Conservation (phyloP, 2,329 filamentous ascomycete genomes). For the Claviceps lovelessii region DNA sequence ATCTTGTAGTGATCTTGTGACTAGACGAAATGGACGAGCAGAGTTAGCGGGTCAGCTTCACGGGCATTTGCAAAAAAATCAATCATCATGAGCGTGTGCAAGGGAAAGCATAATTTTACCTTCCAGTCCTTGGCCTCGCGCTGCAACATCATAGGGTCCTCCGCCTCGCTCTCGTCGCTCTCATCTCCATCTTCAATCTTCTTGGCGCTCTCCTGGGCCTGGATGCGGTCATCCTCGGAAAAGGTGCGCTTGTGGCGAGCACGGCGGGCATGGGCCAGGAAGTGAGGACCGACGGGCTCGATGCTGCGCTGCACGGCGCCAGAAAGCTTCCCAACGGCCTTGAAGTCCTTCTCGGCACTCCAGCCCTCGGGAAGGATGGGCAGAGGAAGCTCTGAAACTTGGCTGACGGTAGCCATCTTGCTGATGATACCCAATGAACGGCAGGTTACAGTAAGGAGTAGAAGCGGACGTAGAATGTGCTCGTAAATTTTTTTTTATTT, state of each 20-base stretch:
- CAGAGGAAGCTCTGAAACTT: constrained; percentile 46
- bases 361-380: constrained; percentile 68
- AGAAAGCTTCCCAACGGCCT: constrained; percentile 63
- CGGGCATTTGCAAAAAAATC: neutral
- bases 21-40: constrained; percentile 26
- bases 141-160: constrained; percentile 83
- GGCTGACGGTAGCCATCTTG: constrained; percentile 49
- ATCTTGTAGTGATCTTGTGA: constrained; percentile 96
- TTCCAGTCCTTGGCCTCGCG: constrained; percentile 99
- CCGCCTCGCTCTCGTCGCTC: constrained; percentile 82
- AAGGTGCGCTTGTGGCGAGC: constrained; percentile 95
- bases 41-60: neutral
- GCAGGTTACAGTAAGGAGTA: constrained; percentile 7
- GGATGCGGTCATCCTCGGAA: constrained; percentile 94
- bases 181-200: constrained; percentile 86
- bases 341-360: constrained; percentile 85
- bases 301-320: constrained; percentile 70
- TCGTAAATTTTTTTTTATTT: too few species aligned
- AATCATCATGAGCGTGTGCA: too few species aligned
- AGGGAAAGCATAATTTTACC: constrained; percentile 31
- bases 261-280: constrained; percentile 90
- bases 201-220: constrained; percentile 88
- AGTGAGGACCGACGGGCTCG: constrained; percentile 93
- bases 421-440: constrained; percentile 4
- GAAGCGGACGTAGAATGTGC: neutral